Percentiles rank a stretch among this genome's conserved stretches.
Evolutionary conservation across 192 early-diverging fungal genomes (phyloP).

Genomic region (Coemansia sp.): DNA sequence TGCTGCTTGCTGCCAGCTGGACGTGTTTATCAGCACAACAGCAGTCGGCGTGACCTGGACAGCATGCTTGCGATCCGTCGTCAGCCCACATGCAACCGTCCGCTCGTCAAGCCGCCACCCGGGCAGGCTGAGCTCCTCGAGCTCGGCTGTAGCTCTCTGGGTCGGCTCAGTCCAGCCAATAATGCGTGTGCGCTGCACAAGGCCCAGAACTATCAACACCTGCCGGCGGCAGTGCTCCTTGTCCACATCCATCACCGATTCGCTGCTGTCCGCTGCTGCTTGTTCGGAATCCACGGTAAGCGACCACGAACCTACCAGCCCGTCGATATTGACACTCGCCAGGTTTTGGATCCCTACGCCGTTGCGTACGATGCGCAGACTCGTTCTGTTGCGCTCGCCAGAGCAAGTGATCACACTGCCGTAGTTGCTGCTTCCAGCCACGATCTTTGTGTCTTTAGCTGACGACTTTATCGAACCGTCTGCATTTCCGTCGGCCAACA

Average conservation of each 20-base stretch:
- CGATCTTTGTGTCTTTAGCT: background rate
- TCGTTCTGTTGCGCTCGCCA: slow-evolving; percentile 71
- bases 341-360: slow-evolving; percentile 83
- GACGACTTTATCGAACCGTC: background rate
- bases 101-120: slow-evolving; percentile 31
- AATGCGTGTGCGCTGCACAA: slow-evolving; percentile 20
- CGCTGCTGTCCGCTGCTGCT: background rate
- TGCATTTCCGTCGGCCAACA: background rate
- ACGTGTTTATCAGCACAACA: slow-evolving; percentile 54
- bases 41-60: slow-evolving; percentile 64
- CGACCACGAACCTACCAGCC: slow-evolving; percentile 76
- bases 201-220: slow-evolving; percentile 29
- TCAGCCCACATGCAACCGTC: slow-evolving; percentile 31
- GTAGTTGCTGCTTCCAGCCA: slow-evolving; percentile 23
- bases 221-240: background rate
- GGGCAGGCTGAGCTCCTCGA: slow-evolving; percentile 52
- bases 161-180: slow-evolving; percentile 44
- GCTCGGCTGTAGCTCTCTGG: slow-evolving; percentile 39
- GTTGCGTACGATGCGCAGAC: slow-evolving; percentile 79
- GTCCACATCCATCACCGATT: slow-evolving; percentile 12
- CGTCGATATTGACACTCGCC: slow-evolving; percentile 59
- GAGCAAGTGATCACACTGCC: slow-evolving; percentile 85
- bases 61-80: slow-evolving; percentile 9
- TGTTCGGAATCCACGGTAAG: slow-evolving; percentile 36
- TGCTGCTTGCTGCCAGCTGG: slow-evolving; percentile 29